phyloP scores from a whole-genome alignment of 75 land plant genomes.

The Cunninghamia lanceolata region DNA sequence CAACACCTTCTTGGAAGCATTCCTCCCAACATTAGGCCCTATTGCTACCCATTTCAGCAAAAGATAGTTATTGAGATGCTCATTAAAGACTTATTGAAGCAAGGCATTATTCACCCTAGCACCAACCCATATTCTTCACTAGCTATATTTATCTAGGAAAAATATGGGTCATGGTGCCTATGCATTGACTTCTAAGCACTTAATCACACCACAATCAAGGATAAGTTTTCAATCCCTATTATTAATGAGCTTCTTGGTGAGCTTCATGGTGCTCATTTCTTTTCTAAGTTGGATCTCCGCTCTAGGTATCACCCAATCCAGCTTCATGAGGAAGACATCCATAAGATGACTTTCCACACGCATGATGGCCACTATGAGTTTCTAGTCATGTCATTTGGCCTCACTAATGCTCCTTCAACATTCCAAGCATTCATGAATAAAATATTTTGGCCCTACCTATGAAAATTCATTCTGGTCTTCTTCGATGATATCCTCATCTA shows the following conservation, averaged over 20 bases:
- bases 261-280: background rate
- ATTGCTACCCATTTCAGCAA: background rate
- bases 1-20: background rate
- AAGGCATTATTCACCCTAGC: background rate
- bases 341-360: too few species aligned
- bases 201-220: background rate
- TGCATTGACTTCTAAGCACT: background rate
- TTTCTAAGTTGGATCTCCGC: background rate
- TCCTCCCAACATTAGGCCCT: background rate
- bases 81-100: background rate
- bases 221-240: background rate
- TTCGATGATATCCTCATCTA: too few species aligned
- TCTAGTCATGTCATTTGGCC: too few species aligned
- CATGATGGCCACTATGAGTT: too few species aligned
- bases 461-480: too few species aligned
- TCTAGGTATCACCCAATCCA: too few species aligned
- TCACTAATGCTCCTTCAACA: too few species aligned
- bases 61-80: background rate
- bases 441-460: too few species aligned
- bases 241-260: too few species aligned
- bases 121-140: too few species aligned
- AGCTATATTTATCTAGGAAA: background rate
- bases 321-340: background rate
- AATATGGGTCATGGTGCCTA: background rate
- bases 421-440: too few species aligned